Evolutionary conservation across 2,329 filamentous ascomycete species (phyloP), one percentile per base, ranked within the genome.

Genomic region (Parastagonospora avenae): DNA sequence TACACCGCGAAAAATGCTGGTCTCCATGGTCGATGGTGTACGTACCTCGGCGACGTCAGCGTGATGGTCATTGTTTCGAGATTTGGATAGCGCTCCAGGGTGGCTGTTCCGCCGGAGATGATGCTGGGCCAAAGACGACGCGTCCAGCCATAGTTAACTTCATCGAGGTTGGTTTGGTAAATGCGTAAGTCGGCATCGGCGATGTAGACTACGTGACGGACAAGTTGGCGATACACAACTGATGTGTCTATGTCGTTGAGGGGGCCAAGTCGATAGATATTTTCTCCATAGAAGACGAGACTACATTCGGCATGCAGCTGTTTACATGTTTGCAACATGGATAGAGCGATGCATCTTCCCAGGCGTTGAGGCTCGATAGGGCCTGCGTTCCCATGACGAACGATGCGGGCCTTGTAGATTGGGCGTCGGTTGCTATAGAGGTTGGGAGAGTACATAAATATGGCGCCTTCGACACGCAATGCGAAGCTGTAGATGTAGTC

Each of bases 231-330:
- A 38, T 69, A 69, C 1, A 39, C 14, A 1, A 50, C 47, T 1
- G 59, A 55, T n/a, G 69, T 60, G 6, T 54, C 46, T 1, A 46
- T 33, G 9, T 60, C 46, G 24, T 31, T 53, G 16, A 59, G 30
- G 4, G 50, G 55, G 51, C 62, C 68, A 10, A 69, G 39, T 1
- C 59, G 55, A 68, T 82, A 82, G 19, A 71, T 73, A 57, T 82
- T 82, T 14, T 59, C 55, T 27, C 74, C 72, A 52, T 82, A 83
- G 4, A 83, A 70, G 4, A 82, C 70, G 2, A 74, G 73, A 4
- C 67, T 67, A 8, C 70, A 69, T 64, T 81, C 79, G 16, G 60
- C 42, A 50, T 78, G 65, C 30, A 78, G 63, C 47, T 77, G 77
- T 27, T 69, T 69, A 61, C 74, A 79, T 4, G 74, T 74, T 15